phyloP scores from a whole-genome alignment of 257 asterid species.

The Cruciata laevipes region DNA sequence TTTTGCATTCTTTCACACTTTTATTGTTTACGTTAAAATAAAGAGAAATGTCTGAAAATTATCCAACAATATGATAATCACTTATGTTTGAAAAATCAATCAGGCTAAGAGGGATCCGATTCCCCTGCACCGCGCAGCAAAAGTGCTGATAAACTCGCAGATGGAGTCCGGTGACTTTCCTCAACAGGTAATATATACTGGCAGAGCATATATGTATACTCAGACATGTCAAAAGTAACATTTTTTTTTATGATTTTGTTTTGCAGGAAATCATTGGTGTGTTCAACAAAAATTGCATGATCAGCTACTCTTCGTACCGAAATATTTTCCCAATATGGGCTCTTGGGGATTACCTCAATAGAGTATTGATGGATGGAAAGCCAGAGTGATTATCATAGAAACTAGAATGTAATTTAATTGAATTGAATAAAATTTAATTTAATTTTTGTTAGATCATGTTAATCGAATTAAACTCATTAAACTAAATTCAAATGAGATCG shows the following conservation, averaged over 20 bases:
- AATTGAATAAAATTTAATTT: too few species aligned
- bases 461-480: too few species aligned
- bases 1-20: slow-evolving; percentile 6
- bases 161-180: slow-evolving; percentile 73
- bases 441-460: too few species aligned
- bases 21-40: too few species aligned
- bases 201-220: too few species aligned
- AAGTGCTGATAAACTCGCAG: slow-evolving; percentile 51
- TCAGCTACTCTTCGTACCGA: slow-evolving; percentile 63
- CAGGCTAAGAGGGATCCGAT: slow-evolving; percentile 49
- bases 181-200: slow-evolving; percentile 47
- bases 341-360: slow-evolving; percentile 62
- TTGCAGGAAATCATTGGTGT: slow-evolving; percentile 65
- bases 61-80: too few species aligned
- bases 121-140: slow-evolving; percentile 64
- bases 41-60: too few species aligned
- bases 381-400: too few species aligned
- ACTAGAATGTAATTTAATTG: too few species aligned
- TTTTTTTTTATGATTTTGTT: background rate
- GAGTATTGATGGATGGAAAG: slow-evolving; percentile 27
- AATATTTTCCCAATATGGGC: slow-evolving; percentile 81
- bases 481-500: too few species aligned
- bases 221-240: background rate
- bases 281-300: slow-evolving; percentile 62
- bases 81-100: background rate